Base-by-base conservation (phyloP, 2,329 filamentous ascomycete species). In the Didymella arachidicola region DNA sequence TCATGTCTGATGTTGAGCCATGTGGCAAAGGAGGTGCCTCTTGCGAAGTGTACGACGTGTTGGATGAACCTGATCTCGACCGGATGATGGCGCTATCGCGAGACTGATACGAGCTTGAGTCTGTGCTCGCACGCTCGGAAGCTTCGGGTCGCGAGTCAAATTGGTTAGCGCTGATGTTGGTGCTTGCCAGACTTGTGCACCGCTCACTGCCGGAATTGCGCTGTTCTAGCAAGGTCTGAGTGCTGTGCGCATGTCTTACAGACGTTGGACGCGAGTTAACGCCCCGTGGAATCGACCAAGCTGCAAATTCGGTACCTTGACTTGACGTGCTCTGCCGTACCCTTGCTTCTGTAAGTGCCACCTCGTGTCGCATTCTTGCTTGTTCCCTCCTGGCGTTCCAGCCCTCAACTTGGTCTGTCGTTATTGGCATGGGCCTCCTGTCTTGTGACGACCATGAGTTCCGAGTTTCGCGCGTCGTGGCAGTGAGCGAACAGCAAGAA, bases 301-400 rank as follows among this genome's bases (percentile, higher is more conserved):
- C 47, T 10, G 57, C 59, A 36, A 57, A 57, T 7, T 41, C 43
- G 8, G 66, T 27, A 2, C 47, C 52, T 30, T 57, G 53, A 2
- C 55, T 50, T 45, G 66, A 53, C 3, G 39, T 50, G 26, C 66
- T 58, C n/a, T 55, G 58, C n/a, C 45, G 56, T 12, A 48, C 49
- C 46, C 44, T 61, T 34, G 59, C 61, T 49, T 59, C 59, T 19
- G 55, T 26, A 7, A 65, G 52, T 39, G 61, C 63, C 56, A 63
- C 51, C 41, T 71, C 65, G 5, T 60, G 57, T n/a, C 51, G 61
- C 2, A 59, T 52, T 27, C 64, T 63, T 14, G 68, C 61, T 41
- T 48, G 59, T 19, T 67, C 65, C 27, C 66, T 60, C 27, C 60
- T 61, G 4, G 58, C 61, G 51, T 68, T 72, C 63, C 64, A 71